phyloP scores from a whole-genome alignment of 805 yeast species.

The Candida stauntonica region DNA sequence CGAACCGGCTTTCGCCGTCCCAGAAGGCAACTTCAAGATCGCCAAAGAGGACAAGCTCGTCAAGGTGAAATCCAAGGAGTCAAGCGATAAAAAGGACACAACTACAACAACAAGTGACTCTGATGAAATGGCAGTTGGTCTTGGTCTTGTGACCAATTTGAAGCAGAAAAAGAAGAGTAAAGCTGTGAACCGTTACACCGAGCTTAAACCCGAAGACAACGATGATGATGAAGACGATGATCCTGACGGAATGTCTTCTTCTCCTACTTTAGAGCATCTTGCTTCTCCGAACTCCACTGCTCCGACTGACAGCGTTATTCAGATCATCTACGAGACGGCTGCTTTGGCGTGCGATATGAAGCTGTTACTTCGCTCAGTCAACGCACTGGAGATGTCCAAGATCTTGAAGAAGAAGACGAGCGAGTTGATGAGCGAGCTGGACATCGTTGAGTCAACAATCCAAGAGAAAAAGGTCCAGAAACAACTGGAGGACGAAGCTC shows the following conservation, averaged over 20 bases:
- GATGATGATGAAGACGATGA: constrained; percentile 5
- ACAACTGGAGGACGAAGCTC: neutral
- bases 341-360: constrained; percentile 61
- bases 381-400: constrained; percentile 47
- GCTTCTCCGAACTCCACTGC: constrained; percentile 52
- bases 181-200: constrained; percentile 13
- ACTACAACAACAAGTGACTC: constrained; percentile 23
- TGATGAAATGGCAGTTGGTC: constrained; percentile 26
- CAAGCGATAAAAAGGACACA: constrained; percentile 20
- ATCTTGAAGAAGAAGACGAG: constrained; percentile 31
- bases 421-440: constrained; percentile 17
- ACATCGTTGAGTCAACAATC: constrained; percentile 4
- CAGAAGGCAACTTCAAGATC: constrained; percentile 22
- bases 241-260: neutral
- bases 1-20: constrained; percentile 17
- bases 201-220: constrained; percentile 23
- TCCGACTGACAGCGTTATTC: constrained; percentile 52
- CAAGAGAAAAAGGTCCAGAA: constrained; percentile 5
- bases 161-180: constrained; percentile 22
- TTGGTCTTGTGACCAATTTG: constrained; percentile 22
- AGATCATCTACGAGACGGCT: constrained; percentile 57
- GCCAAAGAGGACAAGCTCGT: constrained; percentile 7
- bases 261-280: constrained; percentile 52
- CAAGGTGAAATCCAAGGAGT: constrained; percentile 5
- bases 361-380: constrained; percentile 52